Conservation (phyloP, 2,329 filamentous ascomycete species). For the Sporothrix sp. region DNA sequence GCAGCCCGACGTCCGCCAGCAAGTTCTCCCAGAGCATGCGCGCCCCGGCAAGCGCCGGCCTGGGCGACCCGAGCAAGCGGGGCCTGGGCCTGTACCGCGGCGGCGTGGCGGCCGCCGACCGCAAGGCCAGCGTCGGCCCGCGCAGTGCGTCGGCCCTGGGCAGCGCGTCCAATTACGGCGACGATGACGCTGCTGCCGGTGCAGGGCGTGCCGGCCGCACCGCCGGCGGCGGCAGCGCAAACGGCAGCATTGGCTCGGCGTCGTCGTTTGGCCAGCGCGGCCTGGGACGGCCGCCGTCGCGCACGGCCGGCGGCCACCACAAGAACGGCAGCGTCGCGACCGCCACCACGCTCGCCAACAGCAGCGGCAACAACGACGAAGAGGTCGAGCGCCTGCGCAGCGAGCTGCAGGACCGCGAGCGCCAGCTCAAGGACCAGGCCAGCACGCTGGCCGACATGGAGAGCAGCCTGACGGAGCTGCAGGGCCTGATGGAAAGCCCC, state of each 20-base stretch:
- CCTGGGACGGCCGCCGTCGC: slow-evolving; percentile 38
- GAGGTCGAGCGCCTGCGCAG: slow-evolving; percentile 64
- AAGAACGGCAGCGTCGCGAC: slow-evolving; percentile 17
- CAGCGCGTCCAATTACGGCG: slow-evolving; percentile 35
- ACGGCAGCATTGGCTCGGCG: slow-evolving; percentile 22
- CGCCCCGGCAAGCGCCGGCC: slow-evolving; percentile 31
- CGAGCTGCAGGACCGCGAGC: slow-evolving; percentile 74
- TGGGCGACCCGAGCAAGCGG: slow-evolving; percentile 52
- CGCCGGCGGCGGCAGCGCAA: slow-evolving; percentile 32
- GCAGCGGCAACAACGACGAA: slow-evolving; percentile 56
- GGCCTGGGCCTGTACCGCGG: slow-evolving; percentile 6
- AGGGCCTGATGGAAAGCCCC: slow-evolving; percentile 54
- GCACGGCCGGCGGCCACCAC: slow-evolving; percentile 6
- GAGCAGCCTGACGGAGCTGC: slow-evolving; percentile 68
- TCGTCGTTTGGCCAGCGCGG: slow-evolving; percentile 42
- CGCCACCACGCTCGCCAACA: slow-evolving; percentile 17
- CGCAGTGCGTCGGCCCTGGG: slow-evolving; percentile 53
- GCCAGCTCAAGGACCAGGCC: slow-evolving; percentile 81
- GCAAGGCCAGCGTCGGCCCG: slow-evolving; percentile 42
- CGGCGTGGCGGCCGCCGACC: slow-evolving; percentile 25
- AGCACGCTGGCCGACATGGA: slow-evolving; percentile 83
- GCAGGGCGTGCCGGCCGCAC: slow-evolving; percentile 33
- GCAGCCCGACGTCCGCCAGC: slow-evolving; percentile 51
- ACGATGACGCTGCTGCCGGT: slow-evolving; percentile 38
- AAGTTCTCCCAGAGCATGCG: slow-evolving; percentile 56